Percentiles rank a stretch among this genome's conserved stretches.
Evolutionary conservation across 2,329 filamentous ascomycete species (phyloP).

Genomic region (Neofusicoccum ribis): DNA sequence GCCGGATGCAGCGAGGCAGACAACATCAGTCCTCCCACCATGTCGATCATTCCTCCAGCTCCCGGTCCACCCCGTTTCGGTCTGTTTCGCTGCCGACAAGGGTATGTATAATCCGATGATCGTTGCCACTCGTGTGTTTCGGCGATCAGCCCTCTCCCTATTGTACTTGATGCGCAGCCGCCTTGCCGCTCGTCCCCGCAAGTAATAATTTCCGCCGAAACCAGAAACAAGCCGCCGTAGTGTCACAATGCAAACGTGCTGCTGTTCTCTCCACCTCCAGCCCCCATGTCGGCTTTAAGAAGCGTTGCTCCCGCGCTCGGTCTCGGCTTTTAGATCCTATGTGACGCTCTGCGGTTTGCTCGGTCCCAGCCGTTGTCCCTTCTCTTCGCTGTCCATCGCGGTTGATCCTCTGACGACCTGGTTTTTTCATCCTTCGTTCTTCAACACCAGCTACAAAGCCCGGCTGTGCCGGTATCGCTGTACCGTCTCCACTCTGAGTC

Average conservation of each 20-base stretch:
- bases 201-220: constrained; percentile 4
- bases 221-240: background rate
- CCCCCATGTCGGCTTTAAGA: background rate
- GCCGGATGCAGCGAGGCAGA: too few relatives aligned
- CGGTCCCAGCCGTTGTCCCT: background rate
- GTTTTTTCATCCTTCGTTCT: background rate
- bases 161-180: background rate
- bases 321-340: background rate
- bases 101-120: background rate
- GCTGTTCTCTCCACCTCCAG: too few relatives aligned
- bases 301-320: background rate
- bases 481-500: too few relatives aligned
- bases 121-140: background rate
- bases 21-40: background rate
- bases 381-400: background rate
- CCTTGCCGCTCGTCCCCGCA: background rate
- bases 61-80: background rate
- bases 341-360: background rate
- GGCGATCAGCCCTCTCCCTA: background rate
- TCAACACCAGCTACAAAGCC: background rate
- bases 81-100: background rate
- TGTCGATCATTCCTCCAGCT: background rate
- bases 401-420: background rate
- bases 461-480: background rate
- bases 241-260: background rate